phyloP scores from a whole-genome alignment of 345 rosid species.

The Abelmoschus esculentus region DNA sequence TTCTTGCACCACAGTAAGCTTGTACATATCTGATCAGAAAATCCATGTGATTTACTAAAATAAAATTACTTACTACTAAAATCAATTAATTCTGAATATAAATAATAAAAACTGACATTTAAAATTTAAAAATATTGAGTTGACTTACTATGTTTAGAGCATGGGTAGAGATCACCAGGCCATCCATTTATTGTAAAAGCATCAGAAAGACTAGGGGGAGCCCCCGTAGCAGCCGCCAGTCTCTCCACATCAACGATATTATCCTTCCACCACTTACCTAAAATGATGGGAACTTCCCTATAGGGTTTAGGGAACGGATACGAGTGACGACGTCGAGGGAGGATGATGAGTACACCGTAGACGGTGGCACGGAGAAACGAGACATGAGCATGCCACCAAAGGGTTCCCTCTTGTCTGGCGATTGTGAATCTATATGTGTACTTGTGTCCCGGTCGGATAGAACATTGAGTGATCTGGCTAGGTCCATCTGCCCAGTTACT shows the following conservation, averaged over 20 bases:
- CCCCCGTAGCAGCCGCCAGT: constrained; percentile 33
- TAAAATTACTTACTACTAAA: no score
- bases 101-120: no score
- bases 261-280: constrained; percentile 26
- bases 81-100: background rate
- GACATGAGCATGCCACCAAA: constrained; percentile 95
- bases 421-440: constrained; percentile 58
- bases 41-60: background rate
- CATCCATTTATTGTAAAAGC: constrained; percentile 83
- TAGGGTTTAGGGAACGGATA: constrained; percentile 80
- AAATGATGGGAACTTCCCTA: constrained; percentile 64
- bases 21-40: constrained; percentile 37
- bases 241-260: no score
- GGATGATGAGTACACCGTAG: constrained; percentile 74
- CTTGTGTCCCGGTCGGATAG: constrained; percentile 56
- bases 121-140: no score
- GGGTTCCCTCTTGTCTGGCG: constrained; percentile 74
- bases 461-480: constrained; percentile 67
- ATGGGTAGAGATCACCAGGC: constrained; percentile 77
- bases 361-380: constrained; percentile 76
- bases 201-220: constrained; percentile 48
- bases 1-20: constrained; percentile 47
- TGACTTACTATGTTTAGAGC: constrained; percentile 53
- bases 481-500: constrained; percentile 41
- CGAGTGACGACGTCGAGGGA: constrained; percentile 43